Percentiles rank a stretch among this genome's conserved stretches.
These are phyloP conservation scores for Plasmodium gonderi DNA, from an alignment of 169 alveolate genomes.

Conservation along the genomic window DNA sequence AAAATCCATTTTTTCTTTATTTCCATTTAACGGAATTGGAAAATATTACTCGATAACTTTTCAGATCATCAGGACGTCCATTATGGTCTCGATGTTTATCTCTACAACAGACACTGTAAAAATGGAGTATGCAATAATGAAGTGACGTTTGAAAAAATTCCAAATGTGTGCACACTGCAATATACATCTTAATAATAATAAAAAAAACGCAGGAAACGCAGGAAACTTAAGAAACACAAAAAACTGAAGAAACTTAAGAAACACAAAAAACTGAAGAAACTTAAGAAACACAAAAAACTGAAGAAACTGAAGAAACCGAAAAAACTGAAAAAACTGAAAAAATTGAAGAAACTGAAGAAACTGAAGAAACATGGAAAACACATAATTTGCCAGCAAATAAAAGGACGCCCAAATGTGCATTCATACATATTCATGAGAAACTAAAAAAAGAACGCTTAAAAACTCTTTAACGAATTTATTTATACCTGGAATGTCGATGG, in stretches of 20 bases:
- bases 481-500: slow-evolving; percentile 61
- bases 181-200: too few species aligned
- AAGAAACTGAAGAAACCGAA: too few species aligned
- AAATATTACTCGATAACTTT: not conserved
- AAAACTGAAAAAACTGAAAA: too few species aligned
- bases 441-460: not conserved
- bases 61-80: slow-evolving; percentile 36
- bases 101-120: slow-evolving; percentile 45
- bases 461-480: not conserved
- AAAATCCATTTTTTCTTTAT: not conserved
- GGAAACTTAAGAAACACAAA: too few species aligned
- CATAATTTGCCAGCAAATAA: not conserved
- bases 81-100: slow-evolving; percentile 30
- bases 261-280: too few species aligned
- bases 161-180: too few species aligned
- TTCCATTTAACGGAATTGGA: not conserved
- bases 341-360: too few species aligned
- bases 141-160: not conserved
- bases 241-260: too few species aligned
- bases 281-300: too few species aligned
- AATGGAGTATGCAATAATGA: not conserved
- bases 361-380: not conserved
- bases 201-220: too few species aligned
- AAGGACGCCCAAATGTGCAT: not conserved
- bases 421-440: not conserved